Evolutionary conservation across 208 protist genomes (phyloP), one percentile per base, ranked within the genome.

Genomic region (Wallacemonas sp.): DNA sequence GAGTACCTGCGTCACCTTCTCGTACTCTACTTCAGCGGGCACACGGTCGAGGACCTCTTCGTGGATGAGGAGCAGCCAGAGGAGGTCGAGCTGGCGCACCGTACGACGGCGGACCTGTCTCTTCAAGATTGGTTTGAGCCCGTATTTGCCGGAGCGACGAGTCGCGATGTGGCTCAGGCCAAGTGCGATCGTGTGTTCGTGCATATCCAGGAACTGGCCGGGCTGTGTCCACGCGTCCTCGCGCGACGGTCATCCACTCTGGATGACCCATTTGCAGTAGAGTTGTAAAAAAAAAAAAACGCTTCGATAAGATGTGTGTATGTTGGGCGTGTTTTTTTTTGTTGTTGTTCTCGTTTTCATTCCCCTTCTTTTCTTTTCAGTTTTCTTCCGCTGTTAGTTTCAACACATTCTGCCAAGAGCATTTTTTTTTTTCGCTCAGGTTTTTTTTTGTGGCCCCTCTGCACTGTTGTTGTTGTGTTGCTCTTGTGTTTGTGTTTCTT

Each of bases 1-100:
- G 62, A 66, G 30, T 86, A 82, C 64, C 59, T 86, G 34, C 72
- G 66, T n/a, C 75, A 81, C 59, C 68, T 81, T 26, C 68, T 85
- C 28, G 21, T 69, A 19, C 70, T 84, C 39, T 81, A 81, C 62
- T 68, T 56, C 41, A 67, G 72, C 34, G 15, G 49, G 3, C 64
- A 72, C 55, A 66, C 68, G 21, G 39, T 68, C 21, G 49, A 70
- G 21, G 70, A 72, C 65, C 47, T 36, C 5, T 26, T 61, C 3
- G 62, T 84, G 0, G 63, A 72, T 31, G 45, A 64, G 49, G 28
- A 56, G 27, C 64, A 71, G 28, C 65, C 75, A 28, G 22, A 61
- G 42, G 60, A 73, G 45, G 69, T 80, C 9, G 34, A 62, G 4
- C 34, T 51, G 15, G 70, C 69, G 2, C 69, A 58, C n/a, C 60